Base-by-base conservation (phyloP, 1,284 basidiomycete genomes). In the Chalciporus sp. region DNA sequence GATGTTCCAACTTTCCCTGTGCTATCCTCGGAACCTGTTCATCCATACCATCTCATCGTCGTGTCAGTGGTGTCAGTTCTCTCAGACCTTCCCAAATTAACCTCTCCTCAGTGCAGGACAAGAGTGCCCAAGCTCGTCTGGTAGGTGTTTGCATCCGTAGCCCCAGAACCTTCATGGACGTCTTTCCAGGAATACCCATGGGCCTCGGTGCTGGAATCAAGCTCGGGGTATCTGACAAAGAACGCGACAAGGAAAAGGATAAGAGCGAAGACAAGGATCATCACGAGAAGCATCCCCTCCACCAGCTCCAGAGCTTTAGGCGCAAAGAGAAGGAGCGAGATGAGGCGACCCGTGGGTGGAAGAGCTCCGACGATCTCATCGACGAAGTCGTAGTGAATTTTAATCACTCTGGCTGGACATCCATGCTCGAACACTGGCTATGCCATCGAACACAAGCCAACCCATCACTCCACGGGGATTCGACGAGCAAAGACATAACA, bases 21-120 rank as follows among this genome's bases (percentile, higher is more conserved):
- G 33, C 72, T 91, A 19, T 64, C 80, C 12, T 55, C 72, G 2
- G 82, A 84, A 42, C 71, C 76, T 16, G 66, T 66, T 17, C 92
- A 94, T 69, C 89, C 90, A 7, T 94, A 91, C 67, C 92, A 94
- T 70, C 71, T 94, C 16, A 74, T 94, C 19, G 82, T 94, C 20
- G 80, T 94, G 88, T 88, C 63, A 68, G 85, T 73, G 11, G 4
- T 40, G 29, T 46, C 52, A 2, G 33, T 48, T 53, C 35, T 40
- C 50, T 57, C 50, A n/a, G 47, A 19, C 27, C 23, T 49, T 29
- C 28, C 47, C 49, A 49, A 53, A 53, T 56, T 66, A 45, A 68
- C 55, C 45, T 40, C 40, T 43, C 31, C 53, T 29, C 59, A 90
- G 88, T 53, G 91, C 90, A 27, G 91, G 90, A 17, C 91, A 94